Percentiles rank a stretch among this genome's conserved stretches.
Conservation (phyloP, 768 basidiomycete genomes). For the Chalciporus chontae region DNA sequence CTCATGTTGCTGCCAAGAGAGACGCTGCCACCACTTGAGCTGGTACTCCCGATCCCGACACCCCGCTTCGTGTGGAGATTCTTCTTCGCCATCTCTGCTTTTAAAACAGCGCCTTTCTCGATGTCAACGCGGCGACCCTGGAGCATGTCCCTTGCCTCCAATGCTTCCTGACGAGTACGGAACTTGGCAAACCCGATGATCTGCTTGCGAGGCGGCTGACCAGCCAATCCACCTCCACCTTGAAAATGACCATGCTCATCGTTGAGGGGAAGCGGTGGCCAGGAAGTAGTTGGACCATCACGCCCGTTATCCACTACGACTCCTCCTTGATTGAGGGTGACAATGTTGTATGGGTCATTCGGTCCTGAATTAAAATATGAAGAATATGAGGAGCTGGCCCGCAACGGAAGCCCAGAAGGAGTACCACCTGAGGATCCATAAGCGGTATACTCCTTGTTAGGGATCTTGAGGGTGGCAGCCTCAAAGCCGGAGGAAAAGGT, state of each 20-base stretch:
- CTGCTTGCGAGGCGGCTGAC: constrained; percentile 75
- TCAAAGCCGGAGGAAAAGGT: constrained; percentile 95
- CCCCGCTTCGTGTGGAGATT: constrained; percentile 95
- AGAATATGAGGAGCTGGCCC: constrained; percentile 33
- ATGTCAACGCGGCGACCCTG: constrained; percentile 90
- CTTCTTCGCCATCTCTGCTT: constrained; percentile 99
- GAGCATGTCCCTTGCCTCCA: constrained; percentile 81
- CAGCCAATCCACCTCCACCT: constrained; percentile 20
- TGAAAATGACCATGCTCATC: constrained; percentile 34
- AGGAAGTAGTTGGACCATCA: constrained; percentile 68
- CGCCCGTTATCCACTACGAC: constrained; percentile 77
- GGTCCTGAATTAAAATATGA: constrained; percentile 45
- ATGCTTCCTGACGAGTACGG: constrained; percentile 78
- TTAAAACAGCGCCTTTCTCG: constrained; percentile 88
- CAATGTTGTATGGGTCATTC: constrained; percentile 81
- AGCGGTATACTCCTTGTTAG: constrained; percentile 84
- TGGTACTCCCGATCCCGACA: constrained; percentile 58
- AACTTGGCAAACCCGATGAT: constrained; percentile 99
- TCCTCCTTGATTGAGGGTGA: constrained; percentile 78
- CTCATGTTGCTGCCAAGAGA: constrained; percentile 26
- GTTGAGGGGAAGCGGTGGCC: constrained; percentile 44
- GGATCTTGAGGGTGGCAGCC: constrained; percentile 96
- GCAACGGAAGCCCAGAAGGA: constrained; percentile 34
- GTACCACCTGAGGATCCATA: constrained; percentile 50
- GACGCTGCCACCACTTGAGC: constrained; percentile 26